A percentile compares a stretch with the other conserved stretches of the same genome.
phyloP scores from a whole-genome alignment of 2,329 filamentous ascomycete species.

The Ampelomyces quisqualis region DNA sequence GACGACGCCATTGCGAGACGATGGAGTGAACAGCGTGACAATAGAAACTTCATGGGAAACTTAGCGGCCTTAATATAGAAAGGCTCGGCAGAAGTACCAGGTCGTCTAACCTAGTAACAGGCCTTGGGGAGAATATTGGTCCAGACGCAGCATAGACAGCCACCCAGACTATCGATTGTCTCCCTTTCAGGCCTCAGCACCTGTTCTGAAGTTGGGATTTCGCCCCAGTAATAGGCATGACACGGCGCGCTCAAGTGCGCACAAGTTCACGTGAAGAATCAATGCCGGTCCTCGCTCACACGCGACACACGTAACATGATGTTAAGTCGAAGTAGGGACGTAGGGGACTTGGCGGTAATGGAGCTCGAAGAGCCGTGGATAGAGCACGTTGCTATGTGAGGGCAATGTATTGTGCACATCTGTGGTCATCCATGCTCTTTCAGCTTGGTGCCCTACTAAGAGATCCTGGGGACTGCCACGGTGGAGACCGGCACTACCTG shows the following conservation, averaged over 20 bases:
- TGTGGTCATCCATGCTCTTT: not conserved
- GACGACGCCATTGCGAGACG: constrained; percentile 28
- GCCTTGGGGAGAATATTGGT: constrained; percentile 20
- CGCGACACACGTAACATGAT: constrained; percentile 15
- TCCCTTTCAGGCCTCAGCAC: constrained; percentile 17
- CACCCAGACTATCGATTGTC: constrained; percentile 36
- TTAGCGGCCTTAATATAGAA: constrained; percentile 34
- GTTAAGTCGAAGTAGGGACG: constrained; percentile 8
- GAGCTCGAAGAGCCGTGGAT: constrained; percentile 7
- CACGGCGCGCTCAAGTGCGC: constrained; percentile 15
- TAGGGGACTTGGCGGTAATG: constrained; percentile 30
- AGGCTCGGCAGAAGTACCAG: constrained; percentile 32
- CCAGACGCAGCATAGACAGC: constrained; percentile 29
- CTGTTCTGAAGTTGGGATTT: constrained; percentile 4
- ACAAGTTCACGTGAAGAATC: constrained; percentile 5
- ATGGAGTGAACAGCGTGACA: constrained; percentile 20
- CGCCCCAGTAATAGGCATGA: constrained; percentile 17
- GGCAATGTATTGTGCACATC: constrained; percentile 11
- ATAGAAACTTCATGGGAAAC: constrained; percentile 24
- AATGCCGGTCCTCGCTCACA: constrained; percentile 19
- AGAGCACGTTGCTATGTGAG: constrained; percentile 26
- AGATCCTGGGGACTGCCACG: too few species aligned
- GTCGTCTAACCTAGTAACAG: constrained; percentile 28
- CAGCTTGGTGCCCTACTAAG: too few species aligned
- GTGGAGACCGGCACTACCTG: not conserved